Percentiles rank a stretch among this genome's conserved stretches.
Conservation (phyloP, 108 stramenopile species). For the Mayamaea pseudoterrestris region DNA sequence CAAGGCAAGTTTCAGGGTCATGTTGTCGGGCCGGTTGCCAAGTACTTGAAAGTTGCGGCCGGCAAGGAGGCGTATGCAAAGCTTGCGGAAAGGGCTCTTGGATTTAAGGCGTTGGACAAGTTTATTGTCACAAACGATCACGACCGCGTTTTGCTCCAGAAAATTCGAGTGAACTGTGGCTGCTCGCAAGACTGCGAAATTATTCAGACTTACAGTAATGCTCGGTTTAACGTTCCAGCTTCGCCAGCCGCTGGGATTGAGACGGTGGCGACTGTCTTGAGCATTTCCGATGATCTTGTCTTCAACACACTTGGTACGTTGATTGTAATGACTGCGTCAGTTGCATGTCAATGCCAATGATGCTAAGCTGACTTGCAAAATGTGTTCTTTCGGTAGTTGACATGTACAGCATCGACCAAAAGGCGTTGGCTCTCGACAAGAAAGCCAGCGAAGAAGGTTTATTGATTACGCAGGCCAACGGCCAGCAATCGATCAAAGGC, state of each 20-base stretch:
- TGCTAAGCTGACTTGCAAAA: too few relatives aligned
- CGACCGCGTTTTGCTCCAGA: constrained; percentile 44
- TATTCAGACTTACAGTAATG: constrained; percentile 21
- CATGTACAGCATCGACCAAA: constrained; percentile 42
- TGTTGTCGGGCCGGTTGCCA: constrained; percentile 70
- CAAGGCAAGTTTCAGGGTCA: constrained; percentile 42
- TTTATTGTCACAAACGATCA: constrained; percentile 59
- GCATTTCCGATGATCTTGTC: constrained; percentile 52
- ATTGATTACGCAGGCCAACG: constrained; percentile 24
- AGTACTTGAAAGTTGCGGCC: constrained; percentile 56
- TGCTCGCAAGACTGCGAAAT: constrained; percentile 58
- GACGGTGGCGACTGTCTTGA: constrained; percentile 48
- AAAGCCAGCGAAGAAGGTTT: constrained; percentile 43
- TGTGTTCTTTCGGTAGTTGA: too few relatives aligned
- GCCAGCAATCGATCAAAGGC: constrained; percentile 27
- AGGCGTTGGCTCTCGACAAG: constrained; percentile 43
- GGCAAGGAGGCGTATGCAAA: constrained; percentile 69
- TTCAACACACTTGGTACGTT: constrained; percentile 77
- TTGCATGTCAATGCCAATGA: too few relatives aligned
- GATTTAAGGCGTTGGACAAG: constrained; percentile 35
- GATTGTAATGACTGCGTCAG: too few relatives aligned
- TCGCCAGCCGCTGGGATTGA: constrained; percentile 60
- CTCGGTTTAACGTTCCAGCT: constrained; percentile 35
- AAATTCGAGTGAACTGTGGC: constrained; percentile 36
- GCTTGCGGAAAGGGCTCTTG: constrained; percentile 56